Evolutionary conservation across 768 basidiomycete genomes (phyloP).

Genomic region (Lentinula raphanica): DNA sequence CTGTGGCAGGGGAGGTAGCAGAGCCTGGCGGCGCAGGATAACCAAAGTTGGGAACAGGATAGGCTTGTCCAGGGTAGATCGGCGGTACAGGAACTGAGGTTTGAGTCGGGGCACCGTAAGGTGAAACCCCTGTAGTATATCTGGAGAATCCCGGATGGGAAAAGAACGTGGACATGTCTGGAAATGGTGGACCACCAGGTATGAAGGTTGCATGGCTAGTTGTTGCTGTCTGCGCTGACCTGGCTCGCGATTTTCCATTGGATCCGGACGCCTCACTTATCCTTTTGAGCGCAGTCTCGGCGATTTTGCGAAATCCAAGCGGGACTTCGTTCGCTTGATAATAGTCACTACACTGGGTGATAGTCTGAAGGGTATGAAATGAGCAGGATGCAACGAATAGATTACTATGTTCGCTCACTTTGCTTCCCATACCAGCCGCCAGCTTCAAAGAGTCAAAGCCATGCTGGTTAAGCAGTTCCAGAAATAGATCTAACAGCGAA

Average conservation of each 20-base stretch:
- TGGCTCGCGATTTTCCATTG: background rate
- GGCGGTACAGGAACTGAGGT: background rate
- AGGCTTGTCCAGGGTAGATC: background rate
- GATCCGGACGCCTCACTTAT: background rate
- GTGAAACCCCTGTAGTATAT: constrained; percentile 4
- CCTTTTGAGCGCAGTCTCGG: constrained; percentile 15
- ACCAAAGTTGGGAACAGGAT: background rate
- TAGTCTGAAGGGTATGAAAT: constrained; percentile 7
- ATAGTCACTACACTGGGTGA: constrained; percentile 45
- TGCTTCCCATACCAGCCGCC: constrained; percentile 59
- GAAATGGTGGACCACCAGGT: background rate
- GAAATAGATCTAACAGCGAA: constrained; percentile 38
- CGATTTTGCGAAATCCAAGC: constrained; percentile 37
- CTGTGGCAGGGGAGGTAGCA: background rate
- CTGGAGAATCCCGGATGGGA: constrained; percentile 3
- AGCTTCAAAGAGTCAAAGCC: constrained; percentile 69
- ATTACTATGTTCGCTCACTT: constrained; percentile 31
- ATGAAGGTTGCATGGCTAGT: background rate
- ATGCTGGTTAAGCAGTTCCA: constrained; percentile 52
- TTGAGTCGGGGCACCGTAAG: constrained; percentile 1
- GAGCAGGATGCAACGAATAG: background rate
- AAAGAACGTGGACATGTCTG: constrained; percentile 1
- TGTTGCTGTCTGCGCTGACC: background rate
- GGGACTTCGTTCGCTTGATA: constrained; percentile 39
- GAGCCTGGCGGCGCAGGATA: background rate